Base-by-base conservation (phyloP, 768 basidiomycete genomes). In the Leccinellum luteum region DNA sequence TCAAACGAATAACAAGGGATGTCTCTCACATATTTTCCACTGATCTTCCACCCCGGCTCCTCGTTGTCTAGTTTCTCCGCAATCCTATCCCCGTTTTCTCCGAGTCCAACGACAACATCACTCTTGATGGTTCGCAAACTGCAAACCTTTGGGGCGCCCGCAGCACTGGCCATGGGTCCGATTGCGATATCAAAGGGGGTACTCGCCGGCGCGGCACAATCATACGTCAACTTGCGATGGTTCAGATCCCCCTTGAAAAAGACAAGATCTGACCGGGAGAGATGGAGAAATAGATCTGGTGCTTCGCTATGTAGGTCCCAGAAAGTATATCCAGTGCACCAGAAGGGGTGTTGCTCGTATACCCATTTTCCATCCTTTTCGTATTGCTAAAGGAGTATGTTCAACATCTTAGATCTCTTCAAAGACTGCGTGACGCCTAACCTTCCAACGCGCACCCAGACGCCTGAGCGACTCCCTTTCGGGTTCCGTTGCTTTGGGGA, bases 41-140 rank as follows among this genome's bases (percentile, higher is more conserved):
- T 92, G 67, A 97, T 96, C 78, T 94, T 95, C 95, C 95, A 98
- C 51, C 95, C 95, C 17, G 89, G 85, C 68, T 97, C 93, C 27
- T 82, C 79, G 65, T 88, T 78, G 71, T 96, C 92, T n/a, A 97
- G 78, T 56, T 78, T 81, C 71, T 92, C 89, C 3, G 91, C 92
- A 35, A 85, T 74, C 47, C 76, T 76, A 61, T 92, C 89, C 3
- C 87, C 86, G 12, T 87, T 74, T 8, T 78, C 69, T 34, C 89
- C 90, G 27, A 93, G 76, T 6, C 92, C 92, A 44, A 96, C 94
- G 3, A 98, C 94, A 44, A 97, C 94, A 65, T 98, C 95, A 60
- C 88, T 91, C 77, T 98, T 98, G 78, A 98, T 86, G 9, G 95
- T 97, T 58, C 95, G 81, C 68, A 98, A 74, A 61, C 90, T 93